Conservation (phyloP, 352 stramenopile species). For the Phytopythium sindhum region DNA sequence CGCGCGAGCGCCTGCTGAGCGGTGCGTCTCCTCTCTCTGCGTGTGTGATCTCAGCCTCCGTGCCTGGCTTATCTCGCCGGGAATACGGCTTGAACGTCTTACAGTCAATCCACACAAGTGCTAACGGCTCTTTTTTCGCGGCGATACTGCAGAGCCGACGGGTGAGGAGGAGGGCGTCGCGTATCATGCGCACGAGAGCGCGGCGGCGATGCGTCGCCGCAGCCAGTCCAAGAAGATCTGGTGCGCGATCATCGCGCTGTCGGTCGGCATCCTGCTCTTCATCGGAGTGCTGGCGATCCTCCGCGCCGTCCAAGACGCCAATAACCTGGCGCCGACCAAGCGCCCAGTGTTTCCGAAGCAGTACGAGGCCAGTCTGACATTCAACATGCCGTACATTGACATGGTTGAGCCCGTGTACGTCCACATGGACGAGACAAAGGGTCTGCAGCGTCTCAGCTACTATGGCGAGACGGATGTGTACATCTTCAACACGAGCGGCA, state of each 20-base stretch:
- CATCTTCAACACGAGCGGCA: constrained; percentile 80
- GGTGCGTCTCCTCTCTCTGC: constrained; percentile 19
- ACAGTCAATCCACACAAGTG: neutral
- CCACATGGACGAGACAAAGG: constrained; percentile 66
- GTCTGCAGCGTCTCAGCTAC: constrained; percentile 85
- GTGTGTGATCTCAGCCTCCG: neutral
- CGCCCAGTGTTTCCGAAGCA: constrained; percentile 71
- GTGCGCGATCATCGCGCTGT: constrained; percentile 80
- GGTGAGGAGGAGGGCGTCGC: constrained; percentile 16
- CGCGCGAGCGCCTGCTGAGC: constrained; percentile 44
- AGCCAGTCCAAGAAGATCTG: constrained; percentile 71
- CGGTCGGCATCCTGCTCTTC: constrained; percentile 74
- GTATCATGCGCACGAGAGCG: constrained; percentile 33
- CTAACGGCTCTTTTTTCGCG: neutral
- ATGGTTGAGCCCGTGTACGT: constrained; percentile 87
- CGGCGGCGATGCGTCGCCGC: constrained; percentile 42
- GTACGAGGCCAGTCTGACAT: constrained; percentile 84
- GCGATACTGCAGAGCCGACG: constrained; percentile 9
- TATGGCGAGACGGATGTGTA: constrained; percentile 87
- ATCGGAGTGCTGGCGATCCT: constrained; percentile 81
- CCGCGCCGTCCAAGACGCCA: constrained; percentile 75
- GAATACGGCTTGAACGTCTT: neutral
- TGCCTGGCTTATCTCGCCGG: neutral
- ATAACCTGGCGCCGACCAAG: constrained; percentile 63
- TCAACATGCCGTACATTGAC: constrained; percentile 89